These are phyloP conservation scores for Ligustrum vulgare DNA, from an alignment of 257 asterid genomes.

Conservation along the genomic window DNA sequence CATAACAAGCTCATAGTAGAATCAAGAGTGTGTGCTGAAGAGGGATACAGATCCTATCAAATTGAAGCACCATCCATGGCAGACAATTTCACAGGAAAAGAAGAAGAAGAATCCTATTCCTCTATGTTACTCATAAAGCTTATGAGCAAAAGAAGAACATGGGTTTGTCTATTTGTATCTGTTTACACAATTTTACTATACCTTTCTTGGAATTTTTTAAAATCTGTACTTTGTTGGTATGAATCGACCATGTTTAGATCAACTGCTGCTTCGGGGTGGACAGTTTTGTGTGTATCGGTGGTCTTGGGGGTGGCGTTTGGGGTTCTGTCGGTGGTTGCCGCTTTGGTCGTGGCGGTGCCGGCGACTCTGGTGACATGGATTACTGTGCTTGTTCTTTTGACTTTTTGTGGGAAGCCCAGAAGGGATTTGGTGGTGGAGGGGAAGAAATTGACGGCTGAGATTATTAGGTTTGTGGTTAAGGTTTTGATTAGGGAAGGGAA, in stretches of 20 bases:
- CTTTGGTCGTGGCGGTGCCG: conserved; percentile 50
- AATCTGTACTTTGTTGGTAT: conserved; percentile 11
- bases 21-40: neutral
- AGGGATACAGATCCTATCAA: neutral
- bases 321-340: conserved; percentile 45
- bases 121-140: conserved; percentile 4
- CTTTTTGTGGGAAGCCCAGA: conserved; percentile 48
- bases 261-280: conserved; percentile 25
- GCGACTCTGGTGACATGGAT: conserved; percentile 54
- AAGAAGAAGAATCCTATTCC: neutral
- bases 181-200: conserved; percentile 11
- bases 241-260: neutral
- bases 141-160: conserved; percentile 23
- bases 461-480: conserved; percentile 38
- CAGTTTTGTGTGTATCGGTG: conserved; percentile 44
- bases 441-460: conserved; percentile 44
- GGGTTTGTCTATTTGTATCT: conserved; percentile 18
- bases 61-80: neutral
- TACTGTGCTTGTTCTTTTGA: conserved; percentile 42
- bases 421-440: conserved; percentile 46
- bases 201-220: conserved; percentile 18
- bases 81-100: neutral
- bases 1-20: neutral
- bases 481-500: conserved; percentile 50
- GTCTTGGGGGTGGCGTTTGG: conserved; percentile 48